Evolutionary conservation across 352 stramenopile genomes (phyloP), one percentile per base, ranked within the genome.

Genomic region (Thraustochytrium striatum): DNA sequence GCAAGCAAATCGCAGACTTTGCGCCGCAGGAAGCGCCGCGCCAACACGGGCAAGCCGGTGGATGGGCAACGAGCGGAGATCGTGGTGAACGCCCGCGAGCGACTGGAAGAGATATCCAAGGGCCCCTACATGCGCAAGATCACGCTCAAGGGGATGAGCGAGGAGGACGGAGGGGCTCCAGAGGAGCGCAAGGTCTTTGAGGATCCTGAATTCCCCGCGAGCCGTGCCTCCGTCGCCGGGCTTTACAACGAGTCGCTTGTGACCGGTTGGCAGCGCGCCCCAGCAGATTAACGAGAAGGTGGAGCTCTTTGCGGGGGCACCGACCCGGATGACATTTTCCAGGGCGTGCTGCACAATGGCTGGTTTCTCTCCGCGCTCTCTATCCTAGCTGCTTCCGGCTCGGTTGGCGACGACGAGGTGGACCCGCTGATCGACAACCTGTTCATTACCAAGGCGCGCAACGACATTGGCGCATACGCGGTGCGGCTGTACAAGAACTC

Each of bases 401-500:
- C 89, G 11, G 86, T 95, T 11, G 91, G 92, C 81, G 89, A 95
- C 79, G 91, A 90, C 52, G 89, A 92, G 41, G 88, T 96, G 11
- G 91, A 96, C 82, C 73, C 84, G 25, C 86, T 96, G 36, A 92
- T 97, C 79, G 89, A 92, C 72, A 85, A 88, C 52, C 84, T 97
- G 33, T 97, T 97, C 57, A 82, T 96, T 36, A 69, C 86, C 50
- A 94, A 95, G 81, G 86, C 93, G 39, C 93, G 90, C 21, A 95
- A 91, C 35, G 87, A 95, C 81, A 94, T 91, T 0, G 92, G 92
- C 3, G 91, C 91, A 7, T 97, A 97, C 81, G 91, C 90, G 1
- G 69, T 97, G n/a, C 88, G 89, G 32, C 78, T 97, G 25, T 95
- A 90, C 81, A 92, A 95, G 81, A 95, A 95, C 83, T 89, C 87